These are phyloP conservation scores for Diospyros lotus DNA, from an alignment of 148 eudicot species.

Conservation along the genomic window DNA sequence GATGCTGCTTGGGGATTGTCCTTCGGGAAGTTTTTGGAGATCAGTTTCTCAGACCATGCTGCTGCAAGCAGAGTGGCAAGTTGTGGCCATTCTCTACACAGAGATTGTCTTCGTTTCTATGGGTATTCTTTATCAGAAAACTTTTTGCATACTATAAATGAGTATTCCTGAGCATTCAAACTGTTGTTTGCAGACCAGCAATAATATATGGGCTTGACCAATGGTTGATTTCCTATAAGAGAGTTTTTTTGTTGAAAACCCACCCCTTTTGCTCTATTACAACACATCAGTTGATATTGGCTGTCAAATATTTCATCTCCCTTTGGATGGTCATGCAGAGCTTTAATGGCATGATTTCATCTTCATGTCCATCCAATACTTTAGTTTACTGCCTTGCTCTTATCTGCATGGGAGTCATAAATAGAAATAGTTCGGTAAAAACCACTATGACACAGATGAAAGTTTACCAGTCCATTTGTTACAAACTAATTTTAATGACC, in stretches of 20 bases:
- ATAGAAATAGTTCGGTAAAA: too few relatives aligned
- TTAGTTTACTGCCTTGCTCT: too few relatives aligned
- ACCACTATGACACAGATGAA: too few relatives aligned
- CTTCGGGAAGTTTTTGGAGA: constrained; percentile 95
- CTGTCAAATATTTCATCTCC: too few relatives aligned
- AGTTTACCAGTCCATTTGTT: too few relatives aligned
- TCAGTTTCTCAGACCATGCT: constrained; percentile 96
- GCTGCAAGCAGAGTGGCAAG: constrained; percentile 98
- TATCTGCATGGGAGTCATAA: too few relatives aligned
- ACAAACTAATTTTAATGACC: too few relatives aligned
- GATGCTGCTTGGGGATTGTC: constrained; percentile 99
- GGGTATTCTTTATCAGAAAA: constrained; percentile 48
- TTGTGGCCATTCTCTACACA: constrained; percentile 95
- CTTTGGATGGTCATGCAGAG: too few relatives aligned
- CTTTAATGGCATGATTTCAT: too few relatives aligned
- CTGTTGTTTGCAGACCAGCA: background rate
- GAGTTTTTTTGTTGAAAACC: background rate
- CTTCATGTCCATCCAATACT: too few relatives aligned
- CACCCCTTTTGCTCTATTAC: constrained; percentile 3
- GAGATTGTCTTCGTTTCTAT: constrained; percentile 96
- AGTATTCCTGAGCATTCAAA: background rate
- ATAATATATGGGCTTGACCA: background rate
- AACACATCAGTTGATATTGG: background rate
- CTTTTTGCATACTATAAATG: background rate
- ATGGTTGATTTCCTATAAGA: background rate